Evolutionary conservation across 2,329 filamentous ascomycete species (phyloP), one percentile per base, ranked within the genome.

Genomic region (Penicillium crustosum): DNA sequence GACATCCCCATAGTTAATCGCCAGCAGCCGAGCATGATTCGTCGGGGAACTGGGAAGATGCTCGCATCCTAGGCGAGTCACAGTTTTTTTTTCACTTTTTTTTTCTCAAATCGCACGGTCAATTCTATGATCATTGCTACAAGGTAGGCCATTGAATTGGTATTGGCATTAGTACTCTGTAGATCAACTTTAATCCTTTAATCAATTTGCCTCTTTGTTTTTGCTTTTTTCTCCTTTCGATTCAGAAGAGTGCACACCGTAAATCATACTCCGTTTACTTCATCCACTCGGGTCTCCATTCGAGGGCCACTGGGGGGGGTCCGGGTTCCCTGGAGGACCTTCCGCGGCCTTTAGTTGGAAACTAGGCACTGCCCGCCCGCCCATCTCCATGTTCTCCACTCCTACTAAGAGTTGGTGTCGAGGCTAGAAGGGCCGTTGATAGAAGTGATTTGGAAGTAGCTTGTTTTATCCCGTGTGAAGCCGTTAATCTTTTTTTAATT

Each of bases 331-430:
- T 56, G 41, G 62, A 57, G 55, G 63, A 58, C 55, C 56, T 66
- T 68, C 64, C 62, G 62, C 63, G 65, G 55, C 54, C 48, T 52
- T 61, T 45, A 52, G 55, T 54, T 51, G 42, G 49, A 57, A 55
- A 59, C 62, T 62, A 66, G 65, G 48, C 67, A 61, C 64, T 64
- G 64, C 65, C 68, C 64, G 63, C 62, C 66, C 61, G 65, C 57
- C 64, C 64, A 70, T 67, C 58, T 63, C 63, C 63, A 61, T 52
- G 17, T 52, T 49, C 59, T 59, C 58, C 58, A 61, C 54, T 49
- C 39, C 25, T 54, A 12, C 56, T 39, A 44, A 52, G 29, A 56
- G 50, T 48, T 58, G 53, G 39, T 44, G 7, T 55, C 39, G 23
- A 55, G 48, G 50, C 50, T 55, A 55, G 53, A 58, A 41, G 39